Percentiles rank a stretch among this genome's conserved stretches.
Conservation (phyloP, 225 moss, liverwort and hornwort species). For the Marchantia paleacea region DNA sequence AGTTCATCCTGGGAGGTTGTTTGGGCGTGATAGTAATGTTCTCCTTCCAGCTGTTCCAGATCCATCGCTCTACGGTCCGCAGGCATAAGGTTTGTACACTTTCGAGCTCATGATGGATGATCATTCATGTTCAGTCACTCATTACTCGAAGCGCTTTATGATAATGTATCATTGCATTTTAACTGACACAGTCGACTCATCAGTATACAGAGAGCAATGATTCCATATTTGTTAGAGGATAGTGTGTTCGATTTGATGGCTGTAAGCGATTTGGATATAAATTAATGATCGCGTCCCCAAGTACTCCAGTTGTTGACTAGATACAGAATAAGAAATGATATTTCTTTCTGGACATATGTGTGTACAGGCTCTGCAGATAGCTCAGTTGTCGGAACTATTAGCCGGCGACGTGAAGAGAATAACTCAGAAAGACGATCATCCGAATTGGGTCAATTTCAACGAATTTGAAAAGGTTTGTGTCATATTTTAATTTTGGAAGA, state of each 20-base stretch:
- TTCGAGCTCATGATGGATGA: not conserved
- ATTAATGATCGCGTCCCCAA: too few species aligned
- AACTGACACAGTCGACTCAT: too few species aligned
- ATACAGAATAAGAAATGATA: not conserved
- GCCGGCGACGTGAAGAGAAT: constrained; percentile 44
- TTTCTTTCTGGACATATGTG: not conserved
- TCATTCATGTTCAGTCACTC: too few species aligned
- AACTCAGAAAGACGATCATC: constrained; percentile 38
- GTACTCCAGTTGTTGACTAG: too few species aligned
- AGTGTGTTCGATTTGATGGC: too few species aligned
- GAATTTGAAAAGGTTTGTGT: constrained; percentile 60
- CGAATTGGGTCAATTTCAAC: constrained; percentile 59
- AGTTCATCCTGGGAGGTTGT: constrained; percentile 51
- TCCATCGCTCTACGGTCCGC: constrained; percentile 64
- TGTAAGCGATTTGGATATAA: too few species aligned
- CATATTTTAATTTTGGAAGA: not conserved
- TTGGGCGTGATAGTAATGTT: constrained; percentile 53
- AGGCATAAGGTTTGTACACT: constrained; percentile 48
- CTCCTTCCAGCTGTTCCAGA: constrained; percentile 48
- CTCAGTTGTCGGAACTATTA: constrained; percentile 57
- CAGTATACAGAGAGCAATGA: too few species aligned
- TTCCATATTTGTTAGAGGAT: not conserved
- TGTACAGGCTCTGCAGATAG: constrained; percentile 58
- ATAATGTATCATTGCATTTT: too few species aligned
- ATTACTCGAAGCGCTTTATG: too few species aligned